phyloP scores from a whole-genome alignment of 2,329 filamentous ascomycete species.

The Xylariaceae sp. region DNA sequence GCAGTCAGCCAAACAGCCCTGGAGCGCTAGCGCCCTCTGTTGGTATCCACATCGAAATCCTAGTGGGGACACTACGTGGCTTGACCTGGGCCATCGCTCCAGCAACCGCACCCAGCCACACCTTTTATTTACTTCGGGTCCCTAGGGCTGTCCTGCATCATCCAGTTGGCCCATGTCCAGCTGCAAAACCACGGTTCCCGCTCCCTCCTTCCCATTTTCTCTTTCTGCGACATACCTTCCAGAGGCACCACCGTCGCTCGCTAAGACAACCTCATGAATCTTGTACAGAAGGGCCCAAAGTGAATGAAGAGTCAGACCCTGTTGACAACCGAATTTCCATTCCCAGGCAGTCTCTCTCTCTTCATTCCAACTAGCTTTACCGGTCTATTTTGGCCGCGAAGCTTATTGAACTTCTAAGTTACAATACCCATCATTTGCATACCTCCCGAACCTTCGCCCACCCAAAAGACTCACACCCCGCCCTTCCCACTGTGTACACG shows the following conservation, averaged over 20 bases:
- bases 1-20: too few species aligned
- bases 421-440: conserved; percentile 26
- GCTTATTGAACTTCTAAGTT: conserved; percentile 31
- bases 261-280: conserved; percentile 13
- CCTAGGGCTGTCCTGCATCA: conserved; percentile 16
- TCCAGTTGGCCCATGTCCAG: conserved; percentile 10
- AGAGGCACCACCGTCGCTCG: conserved; percentile 17
- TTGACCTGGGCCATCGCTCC: conserved; percentile 23
- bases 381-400: conserved; percentile 20
- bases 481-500: conserved; percentile 19
- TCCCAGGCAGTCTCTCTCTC: conserved; percentile 24
- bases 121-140: conserved; percentile 28
- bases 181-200: conserved; percentile 21
- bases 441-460: conserved; percentile 16
- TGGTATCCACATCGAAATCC: not conserved
- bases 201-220: conserved; percentile 9
- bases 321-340: conserved; percentile 23
- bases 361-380: conserved; percentile 23
- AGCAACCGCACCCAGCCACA: conserved; percentile 32
- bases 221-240: conserved; percentile 14
- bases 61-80: conserved; percentile 16
- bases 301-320: conserved; percentile 25
- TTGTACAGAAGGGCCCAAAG: conserved; percentile 23
- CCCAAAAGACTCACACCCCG: conserved; percentile 11
- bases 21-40: too few species aligned